A percentile compares a stretch with the other conserved stretches of the same genome.
These are phyloP conservation scores for Lignosus rhinocerotis DNA, from an alignment of 1,284 basidiomycete species.

Conservation along the genomic window DNA sequence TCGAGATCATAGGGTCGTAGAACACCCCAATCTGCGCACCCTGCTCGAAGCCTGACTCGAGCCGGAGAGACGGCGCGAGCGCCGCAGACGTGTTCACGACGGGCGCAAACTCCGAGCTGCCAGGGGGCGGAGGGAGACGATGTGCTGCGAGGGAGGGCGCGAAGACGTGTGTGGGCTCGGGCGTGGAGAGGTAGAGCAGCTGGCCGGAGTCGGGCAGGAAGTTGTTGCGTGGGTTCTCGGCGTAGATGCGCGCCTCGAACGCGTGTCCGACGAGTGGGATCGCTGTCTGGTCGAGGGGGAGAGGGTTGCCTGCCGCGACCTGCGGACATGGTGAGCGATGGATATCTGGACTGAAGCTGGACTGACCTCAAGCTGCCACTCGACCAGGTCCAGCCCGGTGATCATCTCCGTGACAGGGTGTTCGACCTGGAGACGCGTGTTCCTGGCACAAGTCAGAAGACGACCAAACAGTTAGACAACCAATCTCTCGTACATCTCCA, in stretches of 20 bases:
- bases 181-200: constrained; percentile 79
- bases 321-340: constrained; percentile 28
- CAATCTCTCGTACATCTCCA: constrained; percentile 72
- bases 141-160: constrained; percentile 45
- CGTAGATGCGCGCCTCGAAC: constrained; percentile 96
- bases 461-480: background rate
- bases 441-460: constrained; percentile 50
- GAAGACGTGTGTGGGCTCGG: constrained; percentile 64
- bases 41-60: constrained; percentile 89
- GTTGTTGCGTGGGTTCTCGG: constrained; percentile 90
- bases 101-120: constrained; percentile 26
- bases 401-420: constrained; percentile 97
- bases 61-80: constrained; percentile 67
- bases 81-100: constrained; percentile 40
- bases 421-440: constrained; percentile 91
- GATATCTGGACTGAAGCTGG: background rate
- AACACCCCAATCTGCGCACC: constrained; percentile 90
- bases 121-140: constrained; percentile 29
- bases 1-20: constrained; percentile 95
- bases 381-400: constrained; percentile 88
- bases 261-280: constrained; percentile 89
- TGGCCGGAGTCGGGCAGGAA: constrained; percentile 92
- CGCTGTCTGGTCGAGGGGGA: constrained; percentile 75
- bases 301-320: constrained; percentile 86
- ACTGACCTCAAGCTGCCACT: constrained; percentile 87